phyloP scores from a whole-genome alignment of 1,284 basidiomycete genomes.

The Sporisorium iseilematis-ciliati region DNA sequence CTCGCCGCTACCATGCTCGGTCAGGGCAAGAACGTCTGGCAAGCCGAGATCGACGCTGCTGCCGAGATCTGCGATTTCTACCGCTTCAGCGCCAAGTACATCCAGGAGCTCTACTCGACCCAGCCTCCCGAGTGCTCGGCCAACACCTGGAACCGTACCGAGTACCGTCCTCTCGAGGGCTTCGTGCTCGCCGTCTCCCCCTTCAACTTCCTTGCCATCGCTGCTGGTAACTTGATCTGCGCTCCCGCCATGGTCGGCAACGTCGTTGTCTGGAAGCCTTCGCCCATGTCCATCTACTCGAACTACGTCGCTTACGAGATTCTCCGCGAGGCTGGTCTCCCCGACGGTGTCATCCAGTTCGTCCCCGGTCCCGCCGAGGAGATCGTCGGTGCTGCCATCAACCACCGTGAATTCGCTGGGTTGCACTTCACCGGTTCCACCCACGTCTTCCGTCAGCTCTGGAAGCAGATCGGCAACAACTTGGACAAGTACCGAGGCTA shows the following conservation, averaged over 20 bases:
- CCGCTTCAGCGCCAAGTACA: slow-evolving; percentile 95
- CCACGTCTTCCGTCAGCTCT: slow-evolving; percentile 85
- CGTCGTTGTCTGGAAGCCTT: slow-evolving; percentile 96
- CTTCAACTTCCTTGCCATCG: slow-evolving; percentile 83
- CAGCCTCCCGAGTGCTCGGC: slow-evolving; percentile 89
- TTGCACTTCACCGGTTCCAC: slow-evolving; percentile 98
- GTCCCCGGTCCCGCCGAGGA: slow-evolving; percentile 75
- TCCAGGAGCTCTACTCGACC: slow-evolving; percentile 90
- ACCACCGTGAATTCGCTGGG: slow-evolving; percentile 83
- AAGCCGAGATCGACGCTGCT: slow-evolving; percentile 98
- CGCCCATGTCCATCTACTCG: slow-evolving; percentile 92
- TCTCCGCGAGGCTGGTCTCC: slow-evolving; percentile 91
- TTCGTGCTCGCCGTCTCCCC: slow-evolving; percentile 97
- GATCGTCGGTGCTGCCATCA: slow-evolving; percentile 71
- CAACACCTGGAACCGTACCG: slow-evolving; percentile 95
- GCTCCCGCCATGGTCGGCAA: slow-evolving; percentile 95
- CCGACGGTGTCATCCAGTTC: slow-evolving; percentile 96
- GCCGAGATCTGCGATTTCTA: slow-evolving; percentile 96
- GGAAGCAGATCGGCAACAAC: slow-evolving; percentile 94
- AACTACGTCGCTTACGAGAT: slow-evolving; percentile 95
- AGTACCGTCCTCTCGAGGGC: slow-evolving; percentile 95
- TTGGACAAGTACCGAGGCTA: slow-evolving; percentile 79
- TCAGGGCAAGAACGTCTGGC: slow-evolving; percentile 99
- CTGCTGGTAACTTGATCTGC: slow-evolving; percentile 60
- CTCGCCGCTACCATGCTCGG: slow-evolving; percentile 98